Evolutionary conservation across 768 basidiomycete species (phyloP), one percentile per base, ranked within the genome.

Genomic region (Aureoboletus auriporus): DNA sequence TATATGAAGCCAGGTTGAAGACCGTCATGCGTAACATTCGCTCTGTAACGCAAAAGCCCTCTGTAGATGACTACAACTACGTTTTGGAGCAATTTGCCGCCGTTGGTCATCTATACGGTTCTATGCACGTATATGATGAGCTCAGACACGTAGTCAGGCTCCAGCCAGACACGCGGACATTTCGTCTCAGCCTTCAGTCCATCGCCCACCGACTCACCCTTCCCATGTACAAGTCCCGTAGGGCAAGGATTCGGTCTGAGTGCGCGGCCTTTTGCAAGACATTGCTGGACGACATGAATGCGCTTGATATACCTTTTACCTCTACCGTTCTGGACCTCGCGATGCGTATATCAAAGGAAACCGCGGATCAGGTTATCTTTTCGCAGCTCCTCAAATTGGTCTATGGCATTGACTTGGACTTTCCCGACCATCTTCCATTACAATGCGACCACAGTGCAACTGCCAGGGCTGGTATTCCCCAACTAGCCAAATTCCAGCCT

Each of bases 401-500:
- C 31, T 93, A 91, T 64, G 89, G 84, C 0, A 76, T 93, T 48
- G 90, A 93, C 66, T 64, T 92, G 40, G 71, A 77, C 17, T 82
- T 83, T 57, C 89, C 88, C 0, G 90, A 93, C 58, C 74, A 80
- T 35, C 67, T 76, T 9, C 80, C 85, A 29, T 52, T 62, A 43
- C 64, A 54, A 42, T 49, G 44, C 51, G 43, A 53, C 33, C 46
- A 36, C 28, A 39, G 23, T 11, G 33, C 51, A 34, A 37, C 46
- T n/a, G 35, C 39, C 33, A 43, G 47, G 33, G 46, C 45, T 1
- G 46, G 53, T 23, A 54, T 63, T 31, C 54, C 54, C 7, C 46
- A 37, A 39, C 35, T 45, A 16, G 45, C 45, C 16, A 47, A n/a
- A 70, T 71, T 26, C 11, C 73, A 76, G 16, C 75, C 73, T 4